These are phyloP conservation scores for Achaetomiella virescens DNA, from an alignment of 495 filamentous ascomycete species.

Conservation along the genomic window DNA sequence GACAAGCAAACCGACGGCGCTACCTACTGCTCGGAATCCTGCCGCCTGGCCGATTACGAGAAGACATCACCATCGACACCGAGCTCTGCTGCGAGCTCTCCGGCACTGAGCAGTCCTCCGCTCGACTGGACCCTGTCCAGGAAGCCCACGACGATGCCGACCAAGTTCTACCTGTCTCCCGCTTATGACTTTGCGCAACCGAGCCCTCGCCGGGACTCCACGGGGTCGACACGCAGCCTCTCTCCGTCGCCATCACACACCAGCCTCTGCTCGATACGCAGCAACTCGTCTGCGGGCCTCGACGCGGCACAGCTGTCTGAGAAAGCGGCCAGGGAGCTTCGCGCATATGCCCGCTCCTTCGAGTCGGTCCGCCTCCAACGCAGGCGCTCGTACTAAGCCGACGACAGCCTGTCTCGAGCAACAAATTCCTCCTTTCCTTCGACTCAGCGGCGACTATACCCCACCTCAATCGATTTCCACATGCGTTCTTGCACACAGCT, in stretches of 20 bases:
- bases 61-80: slow-evolving; percentile 49
- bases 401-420: slow-evolving; percentile 10
- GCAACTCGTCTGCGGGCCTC: slow-evolving; percentile 48
- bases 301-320: slow-evolving; percentile 59
- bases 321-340: slow-evolving; percentile 71
- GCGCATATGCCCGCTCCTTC: slow-evolving; percentile 81
- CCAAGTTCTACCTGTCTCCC: slow-evolving; percentile 61
- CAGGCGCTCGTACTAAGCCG: slow-evolving; percentile 40
- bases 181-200: slow-evolving; percentile 59
- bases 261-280: slow-evolving; percentile 73
- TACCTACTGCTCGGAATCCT: slow-evolving; percentile 90
- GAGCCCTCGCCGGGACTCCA: slow-evolving; percentile 27
- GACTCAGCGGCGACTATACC: slow-evolving; percentile 29
- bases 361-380: slow-evolving; percentile 63
- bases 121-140: slow-evolving; percentile 39
- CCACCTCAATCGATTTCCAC: slow-evolving; percentile 29
- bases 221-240: slow-evolving; percentile 41
- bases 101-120: slow-evolving; percentile 41
- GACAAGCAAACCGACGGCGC: slow-evolving; percentile 77
- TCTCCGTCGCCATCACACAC: slow-evolving; percentile 81
- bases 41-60: slow-evolving; percentile 82
- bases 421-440: slow-evolving; percentile 18
- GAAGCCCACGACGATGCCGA: slow-evolving; percentile 29
- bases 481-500: slow-evolving; percentile 21
- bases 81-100: slow-evolving; percentile 52